Evolutionary conservation across 305 asterid genomes (phyloP).

Genomic region (Fraxinus albicans): DNA sequence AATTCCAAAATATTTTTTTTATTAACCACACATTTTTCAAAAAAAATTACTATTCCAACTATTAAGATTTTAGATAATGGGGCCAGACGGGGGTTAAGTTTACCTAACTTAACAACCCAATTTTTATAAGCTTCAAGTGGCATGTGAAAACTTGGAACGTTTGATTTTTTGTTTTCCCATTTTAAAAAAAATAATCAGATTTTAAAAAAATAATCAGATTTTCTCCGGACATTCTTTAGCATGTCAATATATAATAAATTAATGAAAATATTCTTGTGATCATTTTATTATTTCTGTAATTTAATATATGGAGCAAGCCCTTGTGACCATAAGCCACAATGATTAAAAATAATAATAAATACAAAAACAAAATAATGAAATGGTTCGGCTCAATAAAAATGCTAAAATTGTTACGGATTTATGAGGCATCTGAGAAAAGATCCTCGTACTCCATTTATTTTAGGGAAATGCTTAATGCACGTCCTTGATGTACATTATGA

Average conservation of each 20-base stretch:
- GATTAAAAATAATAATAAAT: background rate
- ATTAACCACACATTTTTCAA: too few relatives aligned
- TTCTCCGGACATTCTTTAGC: background rate
- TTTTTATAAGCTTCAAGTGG: background rate
- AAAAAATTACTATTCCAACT: too few relatives aligned
- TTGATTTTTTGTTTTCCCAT: background rate
- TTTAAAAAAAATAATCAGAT: too few relatives aligned
- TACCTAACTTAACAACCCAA: slow-evolving; percentile 8
- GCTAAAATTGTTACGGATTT: too few relatives aligned
- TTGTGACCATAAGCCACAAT: background rate
- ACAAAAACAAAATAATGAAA: background rate
- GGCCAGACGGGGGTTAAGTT: background rate
- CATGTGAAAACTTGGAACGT: background rate
- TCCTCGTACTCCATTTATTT: too few relatives aligned
- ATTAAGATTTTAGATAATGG: too few relatives aligned
- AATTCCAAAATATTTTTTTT: too few relatives aligned
- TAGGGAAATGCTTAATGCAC: too few relatives aligned
- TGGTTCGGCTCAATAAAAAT: too few relatives aligned
- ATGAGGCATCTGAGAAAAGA: too few relatives aligned
- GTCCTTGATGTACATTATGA: too few relatives aligned
- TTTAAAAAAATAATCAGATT: too few relatives aligned
- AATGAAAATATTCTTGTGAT: background rate
- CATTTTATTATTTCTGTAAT: background rate
- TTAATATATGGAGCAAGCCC: background rate
- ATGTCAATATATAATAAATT: background rate